phyloP scores from a whole-genome alignment of 2,329 filamentous ascomycete species.

The Huntiella omanensis region DNA sequence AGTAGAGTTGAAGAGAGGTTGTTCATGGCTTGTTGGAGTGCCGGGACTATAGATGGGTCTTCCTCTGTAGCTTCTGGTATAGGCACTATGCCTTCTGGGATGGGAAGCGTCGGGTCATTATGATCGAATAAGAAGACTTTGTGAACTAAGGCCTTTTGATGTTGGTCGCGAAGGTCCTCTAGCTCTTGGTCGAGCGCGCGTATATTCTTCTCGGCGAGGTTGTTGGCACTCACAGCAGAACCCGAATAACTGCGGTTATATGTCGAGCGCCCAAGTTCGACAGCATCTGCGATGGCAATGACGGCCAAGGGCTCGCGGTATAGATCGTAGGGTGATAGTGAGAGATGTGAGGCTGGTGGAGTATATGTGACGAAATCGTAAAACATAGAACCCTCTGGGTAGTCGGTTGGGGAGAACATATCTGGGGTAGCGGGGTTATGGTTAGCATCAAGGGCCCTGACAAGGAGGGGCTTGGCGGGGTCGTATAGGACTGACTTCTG shows the following conservation, averaged over 20 bases:
- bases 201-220: constrained; percentile 33
- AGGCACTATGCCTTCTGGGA: constrained; percentile 49
- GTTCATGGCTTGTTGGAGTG: constrained; percentile 60
- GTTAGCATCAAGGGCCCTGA: background rate
- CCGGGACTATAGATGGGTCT: constrained; percentile 23
- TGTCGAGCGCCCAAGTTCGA: constrained; percentile 38
- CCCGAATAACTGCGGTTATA: constrained; percentile 26
- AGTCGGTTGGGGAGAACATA: constrained; percentile 84
- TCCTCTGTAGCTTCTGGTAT: constrained; percentile 49
- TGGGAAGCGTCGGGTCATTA: constrained; percentile 28
- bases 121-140: constrained; percentile 69
- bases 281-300: constrained; percentile 68
- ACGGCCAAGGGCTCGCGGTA: constrained; percentile 71
- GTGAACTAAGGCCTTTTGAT: constrained; percentile 59
- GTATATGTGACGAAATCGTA: constrained; percentile 73
- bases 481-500: constrained; percentile 43
- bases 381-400: constrained; percentile 67
- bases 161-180: constrained; percentile 50
- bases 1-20: constrained; percentile 56
- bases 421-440: constrained; percentile 30
- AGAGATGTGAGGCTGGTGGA: constrained; percentile 59
- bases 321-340: constrained; percentile 74
- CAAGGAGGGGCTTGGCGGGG: background rate
- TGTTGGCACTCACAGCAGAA: constrained; percentile 1
- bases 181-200: constrained; percentile 46